Evolutionary conservation across 1,139 yeast genomes (phyloP).

Genomic region (Oligophagozyma castellii): DNA sequence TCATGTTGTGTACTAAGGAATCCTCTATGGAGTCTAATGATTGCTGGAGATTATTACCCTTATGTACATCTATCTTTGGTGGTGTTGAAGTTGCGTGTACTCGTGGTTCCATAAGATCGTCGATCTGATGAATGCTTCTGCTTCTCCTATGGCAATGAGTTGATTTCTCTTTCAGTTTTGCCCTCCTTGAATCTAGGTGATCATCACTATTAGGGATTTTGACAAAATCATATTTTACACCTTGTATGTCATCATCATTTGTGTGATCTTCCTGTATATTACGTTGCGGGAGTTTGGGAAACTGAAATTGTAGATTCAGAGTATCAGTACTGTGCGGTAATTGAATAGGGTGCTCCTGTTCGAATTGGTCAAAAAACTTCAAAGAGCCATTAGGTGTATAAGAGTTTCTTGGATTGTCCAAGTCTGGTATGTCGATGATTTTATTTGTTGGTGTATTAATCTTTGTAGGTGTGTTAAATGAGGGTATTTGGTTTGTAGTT

Average conservation of each 20-base stretch:
- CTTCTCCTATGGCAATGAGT: slow-evolving; percentile 21
- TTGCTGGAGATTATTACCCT: too few relatives aligned
- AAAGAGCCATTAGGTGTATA: slow-evolving; percentile 12
- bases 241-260: too few relatives aligned
- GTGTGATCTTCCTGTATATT: too few relatives aligned
- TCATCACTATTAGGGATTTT: slow-evolving; percentile 3
- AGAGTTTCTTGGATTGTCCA: slow-evolving; percentile 11
- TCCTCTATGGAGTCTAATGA: too few relatives aligned
- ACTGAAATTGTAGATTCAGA: slow-evolving; percentile 12
- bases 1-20: too few relatives aligned
- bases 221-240: neutral
- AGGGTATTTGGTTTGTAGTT: neutral
- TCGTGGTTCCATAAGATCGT: slow-evolving; percentile 6
- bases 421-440: slow-evolving; percentile 18
- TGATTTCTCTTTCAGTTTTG: slow-evolving; percentile 7
- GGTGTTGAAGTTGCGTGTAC: slow-evolving; percentile 8
- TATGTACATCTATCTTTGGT: too few relatives aligned
- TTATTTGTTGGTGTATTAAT: slow-evolving; percentile 20
- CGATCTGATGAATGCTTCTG: slow-evolving; percentile 5
- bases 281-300: slow-evolving; percentile 7
- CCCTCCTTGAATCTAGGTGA: slow-evolving; percentile 17
- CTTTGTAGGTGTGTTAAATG: slow-evolving; percentile 7
- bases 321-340: slow-evolving; percentile 4
- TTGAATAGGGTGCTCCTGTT: slow-evolving; percentile 5
- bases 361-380: slow-evolving; percentile 17